These are phyloP conservation scores for Exophiala sp. DNA, from an alignment of 2,329 filamentous ascomycete genomes.

Conservation along the genomic window DNA sequence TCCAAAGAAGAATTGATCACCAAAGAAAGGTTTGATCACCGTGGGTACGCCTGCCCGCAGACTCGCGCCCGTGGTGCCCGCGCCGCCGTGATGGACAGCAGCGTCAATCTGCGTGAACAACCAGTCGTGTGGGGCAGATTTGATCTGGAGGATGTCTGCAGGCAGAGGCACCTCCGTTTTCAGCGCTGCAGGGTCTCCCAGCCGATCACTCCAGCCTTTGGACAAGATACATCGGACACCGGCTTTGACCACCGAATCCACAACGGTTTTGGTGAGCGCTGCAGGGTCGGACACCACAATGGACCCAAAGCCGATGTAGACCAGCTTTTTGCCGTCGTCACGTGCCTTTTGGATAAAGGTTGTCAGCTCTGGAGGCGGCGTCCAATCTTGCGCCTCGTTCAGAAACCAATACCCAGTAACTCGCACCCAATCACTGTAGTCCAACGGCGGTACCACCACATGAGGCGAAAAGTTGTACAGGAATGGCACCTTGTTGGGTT, in stretches of 20 bases:
- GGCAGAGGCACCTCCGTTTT: constrained; percentile 69
- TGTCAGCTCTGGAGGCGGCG: constrained; percentile 69
- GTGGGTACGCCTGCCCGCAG: constrained; percentile 87
- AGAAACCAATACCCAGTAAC: constrained; percentile 99
- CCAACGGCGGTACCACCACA: constrained; percentile 88
- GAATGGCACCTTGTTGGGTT: constrained; percentile 96
- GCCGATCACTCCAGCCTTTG: constrained; percentile 93
- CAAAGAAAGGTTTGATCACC: constrained; percentile 94
- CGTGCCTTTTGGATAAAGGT: constrained; percentile 83
- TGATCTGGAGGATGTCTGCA: constrained; percentile 79
- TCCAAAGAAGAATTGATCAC: constrained; percentile 96
- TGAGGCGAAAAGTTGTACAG: constrained; percentile 94
- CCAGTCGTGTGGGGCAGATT: constrained; percentile 93
- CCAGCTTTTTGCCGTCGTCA: constrained; percentile 79
- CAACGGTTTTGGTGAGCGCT: constrained; percentile 85
- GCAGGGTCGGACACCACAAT: constrained; percentile 89
- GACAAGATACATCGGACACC: constrained; percentile 93
- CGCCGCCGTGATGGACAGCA: constrained; percentile 89
- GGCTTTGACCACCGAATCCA: constrained; percentile 84
- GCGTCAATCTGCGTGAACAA: constrained; percentile 91
- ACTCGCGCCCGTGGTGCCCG: constrained; percentile 91
- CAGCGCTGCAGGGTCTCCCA: constrained; percentile 56
- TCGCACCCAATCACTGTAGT: constrained; percentile 96
- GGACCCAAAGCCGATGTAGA: constrained; percentile 95
- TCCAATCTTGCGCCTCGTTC: constrained; percentile 65